Evolutionary conservation across 768 basidiomycete genomes (phyloP), one percentile per base, ranked within the genome.

Genomic region (Panellus pusillus): DNA sequence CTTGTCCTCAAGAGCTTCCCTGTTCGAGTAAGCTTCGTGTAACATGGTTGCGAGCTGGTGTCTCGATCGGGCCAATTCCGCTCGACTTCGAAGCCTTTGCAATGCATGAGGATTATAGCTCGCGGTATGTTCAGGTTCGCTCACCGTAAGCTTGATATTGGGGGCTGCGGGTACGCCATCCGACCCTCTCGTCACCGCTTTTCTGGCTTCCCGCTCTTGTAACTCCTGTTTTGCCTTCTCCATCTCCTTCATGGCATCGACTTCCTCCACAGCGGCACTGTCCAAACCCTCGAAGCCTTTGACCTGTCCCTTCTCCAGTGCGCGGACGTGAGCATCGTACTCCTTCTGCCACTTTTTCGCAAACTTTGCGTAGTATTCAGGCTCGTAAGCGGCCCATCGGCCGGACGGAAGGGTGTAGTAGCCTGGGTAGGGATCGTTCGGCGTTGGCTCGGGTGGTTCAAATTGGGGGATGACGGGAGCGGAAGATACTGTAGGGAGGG

Each of bases 371-470:
- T 89, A 93, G 67, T 89, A 90, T 31, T 65, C 76, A 0, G 81
- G 69, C 47, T 93, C 89, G 63, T 93, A 78, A 0, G 84, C 82
- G 20, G 81, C 86, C 84, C 91, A 95, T 31, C 78, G 69, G 15
- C 92, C 92, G 7, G 89, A 87, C 0, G 92, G 90, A 17, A 88
- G 77, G 49, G 86, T 84, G 61, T 93, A 93, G 72, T 93, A 94
- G 6, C 92, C 92, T 1, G 92, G 92, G 67, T 92, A 91, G 14
- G 82, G 80, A 64, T 93, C 92, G 8, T 75, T 74, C 4, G 81
- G 79, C 6, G 84, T 86, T 1, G 92, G 91, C 47, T 86, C 83
- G 1, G 90, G 91, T 0, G 85, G 82, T 38, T 79, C 74, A 59
- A 86, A 91, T 40, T 81, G 82, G 6, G 86, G 79, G 11, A 93